A percentile compares a stretch with the other conserved stretches of the same genome.
Evolutionary conservation across 2,329 filamentous ascomycete genomes (phyloP).

Genomic region (Curvularia sp.): DNA sequence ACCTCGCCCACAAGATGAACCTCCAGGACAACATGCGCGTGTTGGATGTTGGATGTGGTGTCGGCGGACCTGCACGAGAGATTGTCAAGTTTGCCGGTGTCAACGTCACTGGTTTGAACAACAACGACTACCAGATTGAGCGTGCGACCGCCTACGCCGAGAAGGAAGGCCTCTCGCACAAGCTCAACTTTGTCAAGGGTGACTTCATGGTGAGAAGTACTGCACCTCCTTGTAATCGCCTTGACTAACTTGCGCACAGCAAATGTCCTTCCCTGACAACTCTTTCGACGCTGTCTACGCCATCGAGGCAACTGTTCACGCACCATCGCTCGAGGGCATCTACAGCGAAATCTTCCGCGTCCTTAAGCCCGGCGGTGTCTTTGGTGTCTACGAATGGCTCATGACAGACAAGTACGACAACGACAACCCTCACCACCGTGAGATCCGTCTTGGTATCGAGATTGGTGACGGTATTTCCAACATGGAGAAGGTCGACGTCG

Average conservation of each 20-base stretch:
- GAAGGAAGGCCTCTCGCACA: slow-evolving; percentile 79
- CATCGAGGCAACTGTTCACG: slow-evolving; percentile 96
- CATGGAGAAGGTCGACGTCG: slow-evolving; percentile 89
- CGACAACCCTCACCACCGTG: slow-evolving; percentile 81
- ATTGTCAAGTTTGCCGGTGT: slow-evolving; percentile 94
- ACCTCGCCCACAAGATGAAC: slow-evolving; percentile 87
- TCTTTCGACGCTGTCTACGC: slow-evolving; percentile 94
- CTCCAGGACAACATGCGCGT: slow-evolving; percentile 88
- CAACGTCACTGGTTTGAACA: slow-evolving; percentile 92
- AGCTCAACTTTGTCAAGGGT: slow-evolving; percentile 88
- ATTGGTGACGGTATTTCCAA: slow-evolving; percentile 96
- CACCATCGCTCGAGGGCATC: slow-evolving; percentile 86
- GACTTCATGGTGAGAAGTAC: slow-evolving; percentile 79
- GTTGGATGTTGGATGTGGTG: slow-evolving; percentile 94
- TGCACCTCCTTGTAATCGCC: not conserved
- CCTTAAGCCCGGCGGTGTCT: slow-evolving; percentile 92
- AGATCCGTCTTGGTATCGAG: slow-evolving; percentile 93
- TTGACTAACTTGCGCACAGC: slow-evolving; percentile 56
- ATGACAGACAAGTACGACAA: slow-evolving; percentile 98
- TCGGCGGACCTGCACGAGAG: slow-evolving; percentile 92
- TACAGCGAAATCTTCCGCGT: slow-evolving; percentile 96
- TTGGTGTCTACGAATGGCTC: slow-evolving; percentile 98
- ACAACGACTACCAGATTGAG: slow-evolving; percentile 99
- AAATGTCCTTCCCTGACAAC: slow-evolving; percentile 95
- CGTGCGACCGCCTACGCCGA: slow-evolving; percentile 85